Percentiles rank a stretch among this genome's conserved stretches.
phyloP scores from a whole-genome alignment of 2,329 filamentous ascomycete species.

The Aspergillus tamarii region DNA sequence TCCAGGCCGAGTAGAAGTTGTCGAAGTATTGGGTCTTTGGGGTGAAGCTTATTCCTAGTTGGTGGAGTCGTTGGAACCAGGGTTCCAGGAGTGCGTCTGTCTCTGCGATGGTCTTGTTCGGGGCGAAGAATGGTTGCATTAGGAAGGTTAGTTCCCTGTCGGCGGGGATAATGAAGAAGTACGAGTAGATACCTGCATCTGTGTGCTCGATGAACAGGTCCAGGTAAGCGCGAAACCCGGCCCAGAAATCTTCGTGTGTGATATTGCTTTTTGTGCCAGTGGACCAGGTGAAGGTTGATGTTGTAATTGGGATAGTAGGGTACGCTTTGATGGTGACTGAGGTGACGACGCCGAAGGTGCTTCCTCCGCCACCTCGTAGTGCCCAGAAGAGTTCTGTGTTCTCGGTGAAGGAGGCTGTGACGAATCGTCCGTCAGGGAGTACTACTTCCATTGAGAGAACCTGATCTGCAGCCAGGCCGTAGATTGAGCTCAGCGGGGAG shows the following conservation, averaged over 20 bases:
- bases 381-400: constrained; percentile 51
- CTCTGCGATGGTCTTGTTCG: neutral
- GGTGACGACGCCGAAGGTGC: constrained; percentile 48
- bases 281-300: constrained; percentile 9
- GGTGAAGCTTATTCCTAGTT: neutral
- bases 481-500: constrained; percentile 43
- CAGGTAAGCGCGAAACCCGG: neutral
- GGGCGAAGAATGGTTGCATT: neutral
- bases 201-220: neutral
- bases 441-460: constrained; percentile 32
- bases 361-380: constrained; percentile 58
- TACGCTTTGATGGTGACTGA: constrained; percentile 46
- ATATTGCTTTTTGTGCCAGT: neutral
- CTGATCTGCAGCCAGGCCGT: constrained; percentile 31
- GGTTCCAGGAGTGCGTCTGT: neutral
- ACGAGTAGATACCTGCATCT: neutral
- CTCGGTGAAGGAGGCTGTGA: constrained; percentile 13
- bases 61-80: neutral
- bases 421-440: neutral
- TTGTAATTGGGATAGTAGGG: constrained; percentile 35
- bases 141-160: neutral
- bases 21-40: neutral
- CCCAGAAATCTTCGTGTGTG: neutral
- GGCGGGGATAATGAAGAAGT: neutral
- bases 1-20: neutral